Evolutionary conservation across 2,329 filamentous ascomycete genomes (phyloP).

Genomic region (Exophiala dermatitidis): DNA sequence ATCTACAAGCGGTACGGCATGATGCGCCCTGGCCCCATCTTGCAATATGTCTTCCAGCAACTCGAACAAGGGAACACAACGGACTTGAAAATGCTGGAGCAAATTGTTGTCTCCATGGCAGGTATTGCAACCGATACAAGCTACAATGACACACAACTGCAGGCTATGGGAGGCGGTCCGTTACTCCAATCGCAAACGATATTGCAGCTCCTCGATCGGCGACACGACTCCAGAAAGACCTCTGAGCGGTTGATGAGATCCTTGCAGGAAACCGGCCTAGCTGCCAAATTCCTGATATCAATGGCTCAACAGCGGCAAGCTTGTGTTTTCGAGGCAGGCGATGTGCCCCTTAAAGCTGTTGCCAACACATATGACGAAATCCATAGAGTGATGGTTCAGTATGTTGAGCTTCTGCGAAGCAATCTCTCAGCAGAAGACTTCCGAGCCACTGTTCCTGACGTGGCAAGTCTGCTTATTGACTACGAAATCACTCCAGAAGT

Average conservation of each 20-base stretch:
- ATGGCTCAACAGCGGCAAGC: conserved; percentile 84
- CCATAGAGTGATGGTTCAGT: conserved; percentile 76
- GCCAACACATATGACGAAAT: conserved; percentile 86
- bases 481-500: conserved; percentile 73
- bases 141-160: conserved; percentile 79
- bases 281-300: conserved; percentile 75
- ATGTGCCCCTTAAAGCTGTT: conserved; percentile 80
- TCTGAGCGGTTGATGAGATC: conserved; percentile 74
- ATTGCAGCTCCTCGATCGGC: conserved; percentile 70
- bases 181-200: conserved; percentile 73
- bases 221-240: conserved; percentile 66
- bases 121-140: conserved; percentile 81
- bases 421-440: conserved; percentile 72
- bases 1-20: conserved; percentile 80
- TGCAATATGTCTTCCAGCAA: conserved; percentile 85
- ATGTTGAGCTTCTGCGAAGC: conserved; percentile 77
- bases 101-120: conserved; percentile 86
- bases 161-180: conserved; percentile 81
- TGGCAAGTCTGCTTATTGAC: conserved; percentile 65
- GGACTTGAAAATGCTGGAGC: conserved; percentile 83
- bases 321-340: conserved; percentile 69
- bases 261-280: conserved; percentile 68
- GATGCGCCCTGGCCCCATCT: conserved; percentile 74
- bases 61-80: conserved; percentile 75
- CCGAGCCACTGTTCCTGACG: conserved; percentile 66